Conservation (phyloP, 345 rosid genomes). For the Sisymbrium altissimum region DNA sequence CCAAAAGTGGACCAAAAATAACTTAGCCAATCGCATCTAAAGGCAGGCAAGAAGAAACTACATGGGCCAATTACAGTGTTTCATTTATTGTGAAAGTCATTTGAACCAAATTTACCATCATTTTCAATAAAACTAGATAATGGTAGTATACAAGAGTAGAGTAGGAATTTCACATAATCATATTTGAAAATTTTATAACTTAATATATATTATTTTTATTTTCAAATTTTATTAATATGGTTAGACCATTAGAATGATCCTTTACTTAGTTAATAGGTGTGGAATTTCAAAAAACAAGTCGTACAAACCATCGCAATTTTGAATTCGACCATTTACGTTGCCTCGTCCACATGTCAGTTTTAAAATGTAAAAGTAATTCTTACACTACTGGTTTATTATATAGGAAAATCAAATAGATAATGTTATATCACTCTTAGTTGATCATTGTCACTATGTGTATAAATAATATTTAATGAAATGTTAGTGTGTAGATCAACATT, state of each 20-base stretch:
- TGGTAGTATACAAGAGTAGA: neutral
- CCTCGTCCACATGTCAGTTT: neutral
- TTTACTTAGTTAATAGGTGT: neutral
- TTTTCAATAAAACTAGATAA: neutral
- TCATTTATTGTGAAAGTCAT: neutral
- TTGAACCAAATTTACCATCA: neutral
- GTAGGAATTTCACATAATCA: neutral
- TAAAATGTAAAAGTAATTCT: neutral
- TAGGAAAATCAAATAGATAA: neutral
- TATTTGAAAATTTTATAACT: neutral
- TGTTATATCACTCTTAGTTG: neutral
- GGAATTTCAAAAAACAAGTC: no score
- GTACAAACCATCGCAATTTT: neutral
- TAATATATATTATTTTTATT: neutral
- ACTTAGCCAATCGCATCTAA: constrained; percentile 27
- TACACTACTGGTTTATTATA: neutral
- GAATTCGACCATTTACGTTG: neutral
- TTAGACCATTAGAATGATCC: neutral
- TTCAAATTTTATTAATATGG: neutral
- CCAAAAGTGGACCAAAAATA: constrained; percentile 27
- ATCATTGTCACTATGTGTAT: neutral
- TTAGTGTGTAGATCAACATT: constrained; percentile 31
- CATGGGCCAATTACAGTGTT: neutral
- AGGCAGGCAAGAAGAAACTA: neutral
- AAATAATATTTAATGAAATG: constrained; percentile 19